A percentile compares a stretch with the other conserved stretches of the same genome.
phyloP scores from a whole-genome alignment of 306 rosid species.

The Citrullus amarus region DNA sequence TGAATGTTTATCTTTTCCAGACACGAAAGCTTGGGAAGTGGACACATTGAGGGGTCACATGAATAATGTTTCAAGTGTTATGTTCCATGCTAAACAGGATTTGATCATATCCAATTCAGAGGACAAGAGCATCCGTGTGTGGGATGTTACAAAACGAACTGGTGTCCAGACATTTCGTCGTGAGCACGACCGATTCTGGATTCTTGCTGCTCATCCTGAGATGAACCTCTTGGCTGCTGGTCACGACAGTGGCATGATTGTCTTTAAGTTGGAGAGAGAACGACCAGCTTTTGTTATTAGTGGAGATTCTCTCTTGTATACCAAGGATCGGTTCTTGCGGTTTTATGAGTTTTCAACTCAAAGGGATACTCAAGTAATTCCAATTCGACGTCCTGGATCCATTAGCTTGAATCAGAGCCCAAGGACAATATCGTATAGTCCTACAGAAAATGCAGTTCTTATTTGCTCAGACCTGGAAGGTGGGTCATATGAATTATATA shows the following conservation, averaged over 20 bases:
- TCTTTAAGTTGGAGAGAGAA: constrained; percentile 88
- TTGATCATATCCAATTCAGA: constrained; percentile 91
- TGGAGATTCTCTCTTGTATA: constrained; percentile 65
- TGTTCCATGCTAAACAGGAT: constrained; percentile 96
- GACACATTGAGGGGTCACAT: constrained; percentile 95
- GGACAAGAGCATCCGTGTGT: constrained; percentile 91
- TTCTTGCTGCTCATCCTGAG: constrained; percentile 92
- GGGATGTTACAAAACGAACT: constrained; percentile 93
- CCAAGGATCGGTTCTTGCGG: constrained; percentile 78
- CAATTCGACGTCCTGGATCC: constrained; percentile 83
- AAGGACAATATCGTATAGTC: constrained; percentile 72
- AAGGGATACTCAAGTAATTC: constrained; percentile 67
- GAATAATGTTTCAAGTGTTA: constrained; percentile 92
- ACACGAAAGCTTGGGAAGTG: constrained; percentile 97
- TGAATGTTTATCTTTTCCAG: constrained; percentile 30
- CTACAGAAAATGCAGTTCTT: constrained; percentile 79
- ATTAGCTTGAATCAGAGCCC: constrained; percentile 70
- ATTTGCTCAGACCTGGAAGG: constrained; percentile 83
- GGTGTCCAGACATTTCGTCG: constrained; percentile 93
- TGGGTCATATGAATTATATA: constrained; percentile 81
- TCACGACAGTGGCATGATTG: constrained; percentile 96
- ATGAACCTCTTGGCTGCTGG: constrained; percentile 97
- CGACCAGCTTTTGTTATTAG: constrained; percentile 82
- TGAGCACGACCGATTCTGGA: constrained; percentile 97
- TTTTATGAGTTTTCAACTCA: constrained; percentile 69